A percentile compares a stretch with the other conserved stretches of the same genome.
phyloP scores from a whole-genome alignment of 805 yeast genomes.

The Metschnikowia kofuensis region DNA sequence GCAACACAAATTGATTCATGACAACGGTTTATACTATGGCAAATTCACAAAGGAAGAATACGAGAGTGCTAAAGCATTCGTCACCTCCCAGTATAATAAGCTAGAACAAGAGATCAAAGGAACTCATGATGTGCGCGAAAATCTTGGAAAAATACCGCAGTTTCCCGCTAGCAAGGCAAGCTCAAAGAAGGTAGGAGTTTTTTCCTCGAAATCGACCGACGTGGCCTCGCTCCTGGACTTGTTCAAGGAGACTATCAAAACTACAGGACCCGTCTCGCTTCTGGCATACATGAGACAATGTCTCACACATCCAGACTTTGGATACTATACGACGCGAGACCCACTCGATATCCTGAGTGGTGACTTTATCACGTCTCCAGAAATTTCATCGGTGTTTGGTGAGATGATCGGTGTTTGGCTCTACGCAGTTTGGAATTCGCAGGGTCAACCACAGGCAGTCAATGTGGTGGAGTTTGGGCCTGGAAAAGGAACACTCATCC shows the following conservation, averaged over 20 bases:
- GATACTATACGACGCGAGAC: slow-evolving; percentile 75
- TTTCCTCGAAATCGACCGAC: neutral
- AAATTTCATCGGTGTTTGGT: slow-evolving; percentile 83
- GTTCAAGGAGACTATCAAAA: slow-evolving; percentile 48
- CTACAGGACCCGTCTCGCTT: slow-evolving; percentile 75
- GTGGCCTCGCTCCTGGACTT: slow-evolving; percentile 23
- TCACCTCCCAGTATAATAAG: slow-evolving; percentile 29
- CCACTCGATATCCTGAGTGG: slow-evolving; percentile 63
- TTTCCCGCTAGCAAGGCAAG: slow-evolving; percentile 27
- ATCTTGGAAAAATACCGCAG: slow-evolving; percentile 34
- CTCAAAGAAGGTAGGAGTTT: slow-evolving; percentile 5
- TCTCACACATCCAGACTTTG: slow-evolving; percentile 69
- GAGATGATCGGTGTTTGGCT: slow-evolving; percentile 80
- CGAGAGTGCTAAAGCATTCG: slow-evolving; percentile 34
- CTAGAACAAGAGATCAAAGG: slow-evolving; percentile 40
- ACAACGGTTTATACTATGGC: slow-evolving; percentile 32
- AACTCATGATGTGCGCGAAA: slow-evolving; percentile 31
- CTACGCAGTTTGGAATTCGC: slow-evolving; percentile 54
- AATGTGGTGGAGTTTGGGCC: slow-evolving; percentile 80
- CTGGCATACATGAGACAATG: slow-evolving; percentile 80
- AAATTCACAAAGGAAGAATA: slow-evolving; percentile 38
- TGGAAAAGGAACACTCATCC: slow-evolving; percentile 77
- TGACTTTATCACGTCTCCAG: slow-evolving; percentile 84
- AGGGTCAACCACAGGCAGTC: slow-evolving; percentile 47
- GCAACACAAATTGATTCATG: slow-evolving; percentile 13